Percentiles rank a stretch among this genome's conserved stretches.
Conservation (phyloP, 1,284 basidiomycete species). For the Stygiomarasmius scandens region DNA sequence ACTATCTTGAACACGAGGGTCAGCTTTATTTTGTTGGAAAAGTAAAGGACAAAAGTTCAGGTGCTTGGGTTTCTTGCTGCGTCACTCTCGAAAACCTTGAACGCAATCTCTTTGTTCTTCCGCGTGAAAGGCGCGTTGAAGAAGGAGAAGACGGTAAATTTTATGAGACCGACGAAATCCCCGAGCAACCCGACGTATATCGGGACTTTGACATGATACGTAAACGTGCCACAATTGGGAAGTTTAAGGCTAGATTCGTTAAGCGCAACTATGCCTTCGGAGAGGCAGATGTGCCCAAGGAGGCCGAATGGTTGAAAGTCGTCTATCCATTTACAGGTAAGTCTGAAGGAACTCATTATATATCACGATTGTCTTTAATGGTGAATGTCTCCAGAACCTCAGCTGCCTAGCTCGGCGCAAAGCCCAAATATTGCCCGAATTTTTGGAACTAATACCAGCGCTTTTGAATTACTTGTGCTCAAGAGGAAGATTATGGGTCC, state of each 20-base stretch:
- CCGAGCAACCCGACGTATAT: constrained; percentile 73
- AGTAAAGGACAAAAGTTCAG: constrained; percentile 73
- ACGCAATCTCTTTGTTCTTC: constrained; percentile 93
- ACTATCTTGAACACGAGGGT: constrained; percentile 84
- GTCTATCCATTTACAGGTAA: constrained; percentile 83
- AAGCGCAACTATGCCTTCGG: constrained; percentile 94
- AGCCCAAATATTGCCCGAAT: constrained; percentile 87
- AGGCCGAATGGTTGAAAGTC: constrained; percentile 91
- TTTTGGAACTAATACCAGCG: constrained; percentile 91
- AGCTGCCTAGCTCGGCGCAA: constrained; percentile 71
- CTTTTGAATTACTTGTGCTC: constrained; percentile 94
- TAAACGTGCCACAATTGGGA: constrained; percentile 71
- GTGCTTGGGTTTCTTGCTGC: constrained; percentile 83
- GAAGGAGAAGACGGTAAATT: constrained; percentile 56
- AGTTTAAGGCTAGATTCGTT: constrained; percentile 86
- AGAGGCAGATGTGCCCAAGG: constrained; percentile 79
- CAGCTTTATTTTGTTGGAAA: constrained; percentile 88
- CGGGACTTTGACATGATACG: constrained; percentile 85
- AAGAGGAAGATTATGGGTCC: constrained; percentile 99
- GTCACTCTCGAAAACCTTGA: constrained; percentile 86
- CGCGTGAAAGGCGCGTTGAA: constrained; percentile 70
- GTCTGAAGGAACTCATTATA: constrained; percentile 23
- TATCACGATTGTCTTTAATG: neutral
- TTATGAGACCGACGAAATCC: constrained; percentile 78
- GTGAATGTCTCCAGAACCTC: constrained; percentile 41